Percentiles rank a stretch among this genome's conserved stretches.
These are phyloP conservation scores for Candida railenensis DNA, from an alignment of 805 yeast genomes.

Conservation along the genomic window DNA sequence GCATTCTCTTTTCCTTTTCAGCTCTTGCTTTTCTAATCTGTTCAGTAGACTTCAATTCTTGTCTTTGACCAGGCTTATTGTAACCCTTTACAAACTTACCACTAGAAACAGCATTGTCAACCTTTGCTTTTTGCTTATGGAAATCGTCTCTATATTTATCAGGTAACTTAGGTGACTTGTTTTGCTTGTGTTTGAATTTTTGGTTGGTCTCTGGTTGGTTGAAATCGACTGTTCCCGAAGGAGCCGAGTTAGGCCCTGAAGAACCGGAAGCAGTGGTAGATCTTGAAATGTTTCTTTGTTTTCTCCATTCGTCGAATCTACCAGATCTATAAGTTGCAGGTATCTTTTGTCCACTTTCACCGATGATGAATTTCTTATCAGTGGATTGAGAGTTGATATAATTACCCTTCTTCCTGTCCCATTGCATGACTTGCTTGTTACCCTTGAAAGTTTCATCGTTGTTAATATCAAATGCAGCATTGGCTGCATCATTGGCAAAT, in stretches of 20 bases:
- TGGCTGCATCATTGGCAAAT: conserved; percentile 80
- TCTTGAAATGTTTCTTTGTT: conserved; percentile 58
- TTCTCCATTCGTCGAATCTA: conserved; percentile 88
- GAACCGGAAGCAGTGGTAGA: conserved; percentile 57
- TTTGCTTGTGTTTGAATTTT: conserved; percentile 69
- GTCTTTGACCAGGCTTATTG: conserved; percentile 45
- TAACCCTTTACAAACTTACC: conserved; percentile 74
- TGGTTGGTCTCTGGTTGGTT: conserved; percentile 18
- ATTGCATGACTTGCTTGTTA: conserved; percentile 72
- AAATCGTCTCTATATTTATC: conserved; percentile 88
- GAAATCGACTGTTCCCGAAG: conserved; percentile 14
- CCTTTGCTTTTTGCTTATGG: conserved; percentile 76
- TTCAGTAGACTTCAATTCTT: conserved; percentile 66
- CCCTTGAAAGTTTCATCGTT: conserved; percentile 71
- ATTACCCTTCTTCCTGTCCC: conserved; percentile 94
- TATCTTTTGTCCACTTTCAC: conserved; percentile 89
- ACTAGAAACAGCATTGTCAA: conserved; percentile 71
- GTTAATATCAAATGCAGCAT: conserved; percentile 81
- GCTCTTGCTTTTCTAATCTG: conserved; percentile 79
- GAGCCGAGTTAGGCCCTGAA: conserved; percentile 11
- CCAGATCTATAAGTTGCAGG: conserved; percentile 94
- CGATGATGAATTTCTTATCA: conserved; percentile 84
- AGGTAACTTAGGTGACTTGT: conserved; percentile 85
- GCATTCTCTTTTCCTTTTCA: conserved; percentile 66
- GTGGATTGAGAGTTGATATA: conserved; percentile 78